Evolutionary conservation across 495 filamentous ascomycete genomes (phyloP).

Genomic region (Tuber microsphaerosporum): DNA sequence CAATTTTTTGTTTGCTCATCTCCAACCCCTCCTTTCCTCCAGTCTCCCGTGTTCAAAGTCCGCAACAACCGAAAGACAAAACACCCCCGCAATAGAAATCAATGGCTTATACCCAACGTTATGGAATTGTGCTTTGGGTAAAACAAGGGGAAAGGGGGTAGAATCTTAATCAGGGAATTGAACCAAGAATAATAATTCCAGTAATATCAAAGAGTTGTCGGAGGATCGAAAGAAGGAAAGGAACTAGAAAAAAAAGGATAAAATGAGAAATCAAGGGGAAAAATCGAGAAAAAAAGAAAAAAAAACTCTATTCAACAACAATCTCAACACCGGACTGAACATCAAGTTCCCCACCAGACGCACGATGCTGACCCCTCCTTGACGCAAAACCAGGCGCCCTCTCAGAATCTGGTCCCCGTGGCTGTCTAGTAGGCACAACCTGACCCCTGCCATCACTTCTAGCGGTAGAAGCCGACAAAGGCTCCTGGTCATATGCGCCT

Average conservation of each 20-base stretch:
- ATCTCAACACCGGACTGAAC: slow-evolving; percentile 41
- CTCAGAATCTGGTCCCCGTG: slow-evolving; percentile 41
- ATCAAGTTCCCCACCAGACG: slow-evolving; percentile 38
- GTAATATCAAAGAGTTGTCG: background rate
- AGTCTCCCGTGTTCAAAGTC: background rate
- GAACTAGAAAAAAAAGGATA: background rate
- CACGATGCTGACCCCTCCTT: slow-evolving; percentile 36
- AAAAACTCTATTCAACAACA: slow-evolving; percentile 40
- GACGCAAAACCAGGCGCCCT: slow-evolving; percentile 39
- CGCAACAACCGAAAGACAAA: background rate
- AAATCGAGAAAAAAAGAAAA: slow-evolving; percentile 11
- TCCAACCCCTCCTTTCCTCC: background rate
- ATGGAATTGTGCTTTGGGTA: background rate
- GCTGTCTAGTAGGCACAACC: slow-evolving; percentile 40
- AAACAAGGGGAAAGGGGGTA: background rate
- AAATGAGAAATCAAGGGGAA: slow-evolving; percentile 5
- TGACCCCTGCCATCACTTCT: slow-evolving; percentile 36
- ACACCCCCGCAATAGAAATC: background rate
- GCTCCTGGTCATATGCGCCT: slow-evolving; percentile 31
- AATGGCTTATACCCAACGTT: background rate
- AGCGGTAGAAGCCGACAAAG: slow-evolving; percentile 31
- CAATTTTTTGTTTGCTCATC: background rate
- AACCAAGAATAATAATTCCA: background rate
- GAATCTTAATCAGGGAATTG: background rate
- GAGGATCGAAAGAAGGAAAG: slow-evolving; percentile 14